Evolutionary conservation across 495 filamentous ascomycete genomes (phyloP).

Genomic region (Talaromyces liani): DNA sequence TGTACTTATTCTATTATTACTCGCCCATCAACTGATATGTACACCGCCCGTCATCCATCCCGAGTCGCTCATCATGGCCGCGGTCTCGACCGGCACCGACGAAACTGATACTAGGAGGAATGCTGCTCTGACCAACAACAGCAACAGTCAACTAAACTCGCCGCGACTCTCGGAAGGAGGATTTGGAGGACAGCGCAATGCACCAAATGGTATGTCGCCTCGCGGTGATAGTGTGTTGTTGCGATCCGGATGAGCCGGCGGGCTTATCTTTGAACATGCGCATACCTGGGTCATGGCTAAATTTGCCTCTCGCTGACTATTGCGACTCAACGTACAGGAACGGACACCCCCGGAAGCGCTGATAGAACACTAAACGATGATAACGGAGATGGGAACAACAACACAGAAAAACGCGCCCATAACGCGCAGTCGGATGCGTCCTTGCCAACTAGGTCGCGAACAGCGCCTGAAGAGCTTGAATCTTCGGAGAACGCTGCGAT

Average conservation of each 20-base stretch:
- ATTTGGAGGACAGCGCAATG: not conserved
- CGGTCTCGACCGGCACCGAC: constrained; percentile 19
- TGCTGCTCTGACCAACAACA: constrained; percentile 5
- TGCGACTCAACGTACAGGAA: not conserved
- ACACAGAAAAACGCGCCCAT: constrained; percentile 8
- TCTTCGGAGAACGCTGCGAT: not conserved
- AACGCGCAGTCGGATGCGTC: not conserved
- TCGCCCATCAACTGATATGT: constrained; percentile 1
- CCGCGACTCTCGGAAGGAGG: constrained; percentile 16
- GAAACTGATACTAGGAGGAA: constrained; percentile 11
- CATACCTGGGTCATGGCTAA: not conserved
- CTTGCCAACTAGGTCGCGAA: not conserved
- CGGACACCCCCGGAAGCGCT: not conserved
- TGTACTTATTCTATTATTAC: constrained; percentile 13
- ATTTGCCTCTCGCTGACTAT: not conserved
- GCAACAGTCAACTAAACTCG: constrained; percentile 11
- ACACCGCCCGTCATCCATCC: constrained; percentile 2
- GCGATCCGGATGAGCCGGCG: not conserved
- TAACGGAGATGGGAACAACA: constrained; percentile 3
- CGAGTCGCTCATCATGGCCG: constrained; percentile 20
- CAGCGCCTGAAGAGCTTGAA: not conserved
- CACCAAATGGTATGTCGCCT: not conserved
- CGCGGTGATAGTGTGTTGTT: not conserved
- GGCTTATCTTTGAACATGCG: not conserved
- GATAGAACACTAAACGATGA: constrained; percentile 6